Base-by-base conservation (phyloP, 1,284 basidiomycete genomes). In the Moniliella sp. region DNA sequence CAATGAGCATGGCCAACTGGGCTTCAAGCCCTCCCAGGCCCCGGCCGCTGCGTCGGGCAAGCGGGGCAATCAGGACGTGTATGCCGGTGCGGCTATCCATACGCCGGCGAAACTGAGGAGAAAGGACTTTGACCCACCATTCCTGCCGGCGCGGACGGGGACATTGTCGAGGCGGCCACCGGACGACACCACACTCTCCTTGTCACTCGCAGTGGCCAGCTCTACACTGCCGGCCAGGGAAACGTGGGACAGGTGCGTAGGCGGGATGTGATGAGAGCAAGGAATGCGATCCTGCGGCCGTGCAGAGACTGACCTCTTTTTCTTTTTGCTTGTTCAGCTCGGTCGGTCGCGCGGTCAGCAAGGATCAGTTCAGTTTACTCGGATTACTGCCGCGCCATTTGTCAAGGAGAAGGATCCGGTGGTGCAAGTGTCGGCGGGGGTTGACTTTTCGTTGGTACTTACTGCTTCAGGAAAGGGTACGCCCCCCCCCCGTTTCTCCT, bases 221-320 rank as follows among this genome's bases (percentile, higher is more conserved):
- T 80, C 9, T 94, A 81, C 78, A 71, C 73, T 2, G 74, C 76
- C 4, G 86, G 86, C 0, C 70, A 69, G 42, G 93, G 93, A 58
- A 69, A 67, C 18, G 60, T 74, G n/a, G 83, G 81, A 11, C 83
- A 86, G 67, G 43, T 45, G 11, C 27, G 43, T 30, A 12, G 4
- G 5, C 14, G 8, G n/a, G n/a, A n/a, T n/a, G n/a, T n/a, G n/a
- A n/a, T 18, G n/a, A n/a, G n/a, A n/a, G n/a, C n/a, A n/a, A n/a
- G n/a, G n/a, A n/a, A n/a, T n/a, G n/a, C n/a, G n/a, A n/a, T n/a
- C n/a, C n/a, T n/a, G n/a, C n/a, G n/a, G n/a, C n/a, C n/a, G n/a
- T n/a, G n/a, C n/a, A n/a, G n/a, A n/a, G n/a, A n/a, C n/a, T n/a
- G n/a, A 16, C n/a, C 2, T 4, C 23, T 17, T 5, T 27, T 15